These are phyloP conservation scores for Camelina neglecta DNA, from an alignment of 345 rosid species.

Conservation along the genomic window DNA sequence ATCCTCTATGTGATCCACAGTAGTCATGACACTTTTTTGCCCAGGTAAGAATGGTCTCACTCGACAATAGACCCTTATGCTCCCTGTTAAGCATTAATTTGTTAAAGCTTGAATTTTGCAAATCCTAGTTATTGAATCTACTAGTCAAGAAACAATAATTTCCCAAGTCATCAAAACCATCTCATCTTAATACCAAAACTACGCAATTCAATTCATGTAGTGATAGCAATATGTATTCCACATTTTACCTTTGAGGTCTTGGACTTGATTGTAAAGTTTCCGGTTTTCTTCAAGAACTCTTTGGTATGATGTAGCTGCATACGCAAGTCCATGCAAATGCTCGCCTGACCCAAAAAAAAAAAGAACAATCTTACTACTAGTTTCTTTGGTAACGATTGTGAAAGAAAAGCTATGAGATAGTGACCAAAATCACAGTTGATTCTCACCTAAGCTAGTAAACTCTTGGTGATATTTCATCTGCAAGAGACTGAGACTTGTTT, in stretches of 20 bases:
- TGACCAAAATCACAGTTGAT: background rate
- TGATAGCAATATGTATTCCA: background rate
- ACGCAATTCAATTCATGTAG: background rate
- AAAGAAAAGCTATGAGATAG: background rate
- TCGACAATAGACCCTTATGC: conserved; percentile 90
- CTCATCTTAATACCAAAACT: background rate
- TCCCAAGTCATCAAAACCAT: background rate
- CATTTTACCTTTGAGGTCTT: conserved; percentile 83
- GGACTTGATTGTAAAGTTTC: conserved; percentile 92
- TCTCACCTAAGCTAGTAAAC: conserved; percentile 63
- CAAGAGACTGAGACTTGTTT: conserved; percentile 64
- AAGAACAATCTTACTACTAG: conserved; percentile 1
- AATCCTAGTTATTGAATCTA: too few relatives aligned
- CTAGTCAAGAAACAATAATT: too few relatives aligned
- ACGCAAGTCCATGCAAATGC: conserved; percentile 67
- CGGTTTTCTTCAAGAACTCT: conserved; percentile 93
- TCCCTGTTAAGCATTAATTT: conserved; percentile 54
- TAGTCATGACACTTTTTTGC: conserved; percentile 53
- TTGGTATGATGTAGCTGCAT: conserved; percentile 84
- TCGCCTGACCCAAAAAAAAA: conserved; percentile 54
- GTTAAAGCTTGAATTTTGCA: background rate
- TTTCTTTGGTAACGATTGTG: background rate
- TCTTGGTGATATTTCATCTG: conserved; percentile 73
- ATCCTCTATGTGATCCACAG: conserved; percentile 68
- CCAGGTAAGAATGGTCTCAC: conserved; percentile 85